Base-by-base conservation (phyloP, 495 filamentous ascomycete species). In the Neurospora pannonica region DNA sequence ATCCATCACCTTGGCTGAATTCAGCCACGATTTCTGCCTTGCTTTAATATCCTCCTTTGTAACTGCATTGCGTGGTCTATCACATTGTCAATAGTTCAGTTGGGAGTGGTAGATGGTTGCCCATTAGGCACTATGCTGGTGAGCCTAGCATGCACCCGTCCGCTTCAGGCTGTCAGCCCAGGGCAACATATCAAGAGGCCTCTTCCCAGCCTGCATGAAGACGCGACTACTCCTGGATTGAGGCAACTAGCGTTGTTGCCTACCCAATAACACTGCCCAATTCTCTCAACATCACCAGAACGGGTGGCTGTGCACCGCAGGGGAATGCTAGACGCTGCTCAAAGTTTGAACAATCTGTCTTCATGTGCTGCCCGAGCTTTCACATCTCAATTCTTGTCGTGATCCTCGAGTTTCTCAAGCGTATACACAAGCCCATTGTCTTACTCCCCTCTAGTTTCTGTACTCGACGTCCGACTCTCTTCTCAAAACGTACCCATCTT, bases 21-120 rank as follows among this genome's bases (percentile, higher is more conserved):
- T 48, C n/a, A 21, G 43, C 43, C 43, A 2, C n/a, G 0, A 4
- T 9, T 21, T 24, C 7, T 48, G 8, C n/a, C 43, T 48, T 11
- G n/a, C 43, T 24, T 11, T 0, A 4, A 48, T 11, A 11, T 21
- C 4, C 0, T 48, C 0, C 8, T 8, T 28, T 28, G 2, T 0
- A 28, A 5, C 46, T 13, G 2, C 21, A 28, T 15, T 28, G 1
- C 4, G 46, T 6, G 9, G 11, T 54, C 46, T 28, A 28, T 6
- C n/a, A 24, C 46, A 28, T 24, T 28, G n/a, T 24, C 21, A 13
- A n/a, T n/a, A n/a, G n/a, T n/a, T n/a, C n/a, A 46, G 2, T 13
- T 24, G 10, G 2, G 11, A 54, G n/a, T 54, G 46, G 1, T 13
- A 13, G 3, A 5, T 21, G 46, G 10, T 24, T 28, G 11, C 21